Percentiles rank a stretch among this genome's conserved stretches.
Evolutionary conservation across 75 land plant genomes (phyloP).

Genomic region (Sequoia sempervirens): DNA sequence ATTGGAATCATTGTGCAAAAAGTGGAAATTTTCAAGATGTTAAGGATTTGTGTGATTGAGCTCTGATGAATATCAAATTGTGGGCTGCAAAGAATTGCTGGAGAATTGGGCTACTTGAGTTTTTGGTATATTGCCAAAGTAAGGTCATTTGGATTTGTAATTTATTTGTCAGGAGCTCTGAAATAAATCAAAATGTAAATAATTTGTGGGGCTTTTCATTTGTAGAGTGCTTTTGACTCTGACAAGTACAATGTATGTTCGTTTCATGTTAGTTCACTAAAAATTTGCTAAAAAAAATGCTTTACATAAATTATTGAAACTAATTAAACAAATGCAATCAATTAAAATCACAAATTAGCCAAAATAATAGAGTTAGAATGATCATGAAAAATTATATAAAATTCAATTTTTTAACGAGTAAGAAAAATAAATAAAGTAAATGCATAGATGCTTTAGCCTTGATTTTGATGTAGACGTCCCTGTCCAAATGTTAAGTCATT

Average conservation of each 20-base stretch:
- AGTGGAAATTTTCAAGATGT: conserved; percentile 2
- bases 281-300: too few relatives aligned
- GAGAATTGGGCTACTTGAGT: neutral
- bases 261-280: neutral
- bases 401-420: too few relatives aligned
- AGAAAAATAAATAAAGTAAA: too few relatives aligned
- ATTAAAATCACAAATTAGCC: too few relatives aligned
- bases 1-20: neutral
- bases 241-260: neutral
- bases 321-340: too few relatives aligned
- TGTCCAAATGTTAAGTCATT: too few relatives aligned
- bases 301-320: too few relatives aligned
- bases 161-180: conserved; percentile 1
- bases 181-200: conserved; percentile 4
- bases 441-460: too few relatives aligned
- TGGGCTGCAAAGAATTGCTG: neutral
- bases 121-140: conserved; percentile 6
- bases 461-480: too few relatives aligned
- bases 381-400: too few relatives aligned
- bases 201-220: conserved; percentile 6
- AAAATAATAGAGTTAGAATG: too few relatives aligned
- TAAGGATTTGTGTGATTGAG: conserved; percentile 1
- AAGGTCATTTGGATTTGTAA: conserved; percentile 8
- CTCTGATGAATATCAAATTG: neutral
- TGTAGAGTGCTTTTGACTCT: neutral